Evolutionary conservation across 164 flowering plant genomes (phyloP).

Genomic region (Stephania yunnanensis): DNA sequence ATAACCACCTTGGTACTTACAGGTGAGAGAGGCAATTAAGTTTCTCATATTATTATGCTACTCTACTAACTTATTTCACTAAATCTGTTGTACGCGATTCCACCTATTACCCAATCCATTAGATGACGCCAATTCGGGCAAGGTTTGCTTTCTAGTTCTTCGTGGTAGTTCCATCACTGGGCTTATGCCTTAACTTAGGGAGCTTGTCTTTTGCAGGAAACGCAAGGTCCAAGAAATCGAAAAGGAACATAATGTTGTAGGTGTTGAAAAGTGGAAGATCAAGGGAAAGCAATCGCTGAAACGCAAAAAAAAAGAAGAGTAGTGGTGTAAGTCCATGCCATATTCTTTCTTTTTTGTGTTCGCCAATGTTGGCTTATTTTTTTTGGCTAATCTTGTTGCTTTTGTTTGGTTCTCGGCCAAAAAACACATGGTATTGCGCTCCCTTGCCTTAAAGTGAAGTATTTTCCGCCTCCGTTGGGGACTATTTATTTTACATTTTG

Average conservation of each 20-base stretch:
- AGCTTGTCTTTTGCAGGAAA: slow-evolving; percentile 43
- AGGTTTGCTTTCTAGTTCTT: neutral
- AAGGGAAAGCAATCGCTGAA: slow-evolving; percentile 41
- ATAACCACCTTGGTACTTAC: slow-evolving; percentile 41
- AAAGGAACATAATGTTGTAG: slow-evolving; percentile 41
- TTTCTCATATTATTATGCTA: neutral
- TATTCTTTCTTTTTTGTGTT: no score
- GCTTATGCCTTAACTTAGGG: neutral
- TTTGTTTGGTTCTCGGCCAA: no score
- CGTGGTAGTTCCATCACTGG: no score
- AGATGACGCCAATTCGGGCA: neutral
- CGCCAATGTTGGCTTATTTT: no score
- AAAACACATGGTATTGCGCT: no score
- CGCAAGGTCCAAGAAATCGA: slow-evolving; percentile 81
- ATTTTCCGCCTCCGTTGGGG: no score
- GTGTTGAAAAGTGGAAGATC: slow-evolving; percentile 63
- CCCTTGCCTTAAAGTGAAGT: no score
- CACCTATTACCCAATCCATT: neutral
- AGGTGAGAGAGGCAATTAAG: slow-evolving; percentile 40
- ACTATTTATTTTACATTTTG: no score
- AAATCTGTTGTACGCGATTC: neutral
- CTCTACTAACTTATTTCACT: neutral
- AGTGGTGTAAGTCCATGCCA: no score
- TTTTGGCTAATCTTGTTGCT: no score
- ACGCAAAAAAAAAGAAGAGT: slow-evolving; percentile 49